phyloP scores from a whole-genome alignment of 2,329 filamentous ascomycete species.

The Hymenoscyphus repandus region DNA sequence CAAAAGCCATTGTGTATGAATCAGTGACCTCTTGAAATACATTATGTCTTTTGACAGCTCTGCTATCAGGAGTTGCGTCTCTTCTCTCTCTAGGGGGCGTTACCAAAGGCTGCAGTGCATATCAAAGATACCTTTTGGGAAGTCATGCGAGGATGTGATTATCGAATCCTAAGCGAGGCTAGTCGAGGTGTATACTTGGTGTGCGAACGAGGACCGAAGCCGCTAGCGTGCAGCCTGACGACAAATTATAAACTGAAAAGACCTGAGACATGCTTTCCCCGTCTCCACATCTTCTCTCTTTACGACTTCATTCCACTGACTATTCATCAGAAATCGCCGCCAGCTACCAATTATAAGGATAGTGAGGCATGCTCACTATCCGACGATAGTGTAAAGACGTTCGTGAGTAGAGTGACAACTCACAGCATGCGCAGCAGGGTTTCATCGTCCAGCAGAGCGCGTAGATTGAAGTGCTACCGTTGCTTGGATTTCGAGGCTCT shows the following conservation, averaged over 20 bases:
- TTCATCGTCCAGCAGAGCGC: too few relatives aligned
- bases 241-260: conserved; percentile 61
- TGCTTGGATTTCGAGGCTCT: too few relatives aligned
- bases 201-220: conserved; percentile 23
- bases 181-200: conserved; percentile 16
- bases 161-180: conserved; percentile 4
- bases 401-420: too few relatives aligned
- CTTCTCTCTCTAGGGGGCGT: conserved; percentile 39
- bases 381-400: too few relatives aligned
- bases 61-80: conserved; percentile 49
- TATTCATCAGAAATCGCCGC: too few relatives aligned
- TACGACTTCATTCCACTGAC: too few relatives aligned
- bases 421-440: too few relatives aligned
- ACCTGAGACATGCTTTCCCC: conserved; percentile 53
- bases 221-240: conserved; percentile 35
- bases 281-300: background rate
- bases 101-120: conserved; percentile 58
- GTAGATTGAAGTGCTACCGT: too few relatives aligned
- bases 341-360: too few relatives aligned
- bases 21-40: conserved; percentile 27
- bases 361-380: too few relatives aligned
- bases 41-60: conserved; percentile 32
- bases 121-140: conserved; percentile 23
- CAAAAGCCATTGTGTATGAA: conserved; percentile 23
- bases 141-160: conserved; percentile 6